A percentile compares a stretch with the other conserved stretches of the same genome.
phyloP scores from a whole-genome alignment of 768 basidiomycete species.

The Suillus spraguei region DNA sequence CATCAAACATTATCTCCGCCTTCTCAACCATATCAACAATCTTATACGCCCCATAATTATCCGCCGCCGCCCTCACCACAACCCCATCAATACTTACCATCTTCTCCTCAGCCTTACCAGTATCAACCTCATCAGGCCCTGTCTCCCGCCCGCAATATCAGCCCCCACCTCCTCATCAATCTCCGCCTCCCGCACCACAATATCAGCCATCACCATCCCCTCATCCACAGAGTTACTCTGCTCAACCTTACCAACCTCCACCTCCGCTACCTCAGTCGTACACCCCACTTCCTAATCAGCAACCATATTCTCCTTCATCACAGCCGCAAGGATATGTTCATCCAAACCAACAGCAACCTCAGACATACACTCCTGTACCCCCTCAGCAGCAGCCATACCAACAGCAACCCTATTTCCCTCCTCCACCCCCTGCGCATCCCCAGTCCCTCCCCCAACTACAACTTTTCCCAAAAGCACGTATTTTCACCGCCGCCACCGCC shows the following conservation, averaged over 20 bases:
- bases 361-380: conserved; percentile 18
- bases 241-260: conserved; percentile 19
- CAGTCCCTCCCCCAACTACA: conserved; percentile 18
- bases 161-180: conserved; percentile 28
- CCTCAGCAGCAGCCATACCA: conserved; percentile 23
- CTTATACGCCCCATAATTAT: conserved; percentile 15
- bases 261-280: conserved; percentile 16
- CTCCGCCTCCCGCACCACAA: conserved; percentile 16
- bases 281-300: conserved; percentile 15
- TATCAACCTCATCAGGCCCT: conserved; percentile 11
- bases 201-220: conserved; percentile 32
- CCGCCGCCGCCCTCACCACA: conserved; percentile 14
- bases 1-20: conserved; percentile 3
- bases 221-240: conserved; percentile 24
- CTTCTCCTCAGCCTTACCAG: conserved; percentile 19
- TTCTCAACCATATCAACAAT: conserved; percentile 20
- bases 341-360: conserved; percentile 18
- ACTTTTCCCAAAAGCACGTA: conserved; percentile 4
- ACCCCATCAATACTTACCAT: conserved; percentile 16
- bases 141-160: not conserved
- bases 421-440: conserved; percentile 22
- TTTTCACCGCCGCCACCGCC: conserved; percentile 23
- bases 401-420: conserved; percentile 19
- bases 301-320: conserved; percentile 10
- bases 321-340: conserved; percentile 9